Percentiles rank a stretch among this genome's conserved stretches.
Conservation (phyloP, 495 filamentous ascomycete species). For the Podospora australis region DNA sequence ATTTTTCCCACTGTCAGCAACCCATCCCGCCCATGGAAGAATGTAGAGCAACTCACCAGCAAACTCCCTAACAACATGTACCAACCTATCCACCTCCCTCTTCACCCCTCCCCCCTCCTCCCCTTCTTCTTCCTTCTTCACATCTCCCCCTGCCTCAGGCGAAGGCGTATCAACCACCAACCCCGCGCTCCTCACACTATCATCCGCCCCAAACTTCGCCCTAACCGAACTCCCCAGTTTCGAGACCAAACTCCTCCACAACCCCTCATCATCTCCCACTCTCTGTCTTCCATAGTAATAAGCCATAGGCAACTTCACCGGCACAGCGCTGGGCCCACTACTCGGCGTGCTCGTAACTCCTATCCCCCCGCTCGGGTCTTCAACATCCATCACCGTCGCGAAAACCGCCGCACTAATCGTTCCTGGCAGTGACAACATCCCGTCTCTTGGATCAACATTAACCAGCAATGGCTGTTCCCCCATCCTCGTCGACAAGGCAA, state of each 20-base stretch:
- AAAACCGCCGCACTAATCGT: constrained; percentile 79
- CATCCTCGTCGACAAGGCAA: constrained; percentile 69
- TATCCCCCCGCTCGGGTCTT: constrained; percentile 66
- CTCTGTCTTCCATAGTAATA: constrained; percentile 77
- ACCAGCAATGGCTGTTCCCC: constrained; percentile 77
- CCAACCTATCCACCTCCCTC: constrained; percentile 62
- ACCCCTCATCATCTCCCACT: constrained; percentile 63
- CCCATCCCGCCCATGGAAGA: no score
- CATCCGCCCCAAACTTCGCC: constrained; percentile 73
- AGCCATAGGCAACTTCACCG: constrained; percentile 87
- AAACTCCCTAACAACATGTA: constrained; percentile 84
- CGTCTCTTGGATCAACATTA: constrained; percentile 80
- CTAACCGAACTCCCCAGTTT: constrained; percentile 74
- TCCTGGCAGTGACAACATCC: constrained; percentile 78
- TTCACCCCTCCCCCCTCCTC: constrained; percentile 38
- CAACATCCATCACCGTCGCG: constrained; percentile 74
- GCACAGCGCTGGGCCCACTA: constrained; percentile 77
- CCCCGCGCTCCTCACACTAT: constrained; percentile 60
- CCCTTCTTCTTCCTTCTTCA: constrained; percentile 50
- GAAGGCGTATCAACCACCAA: constrained; percentile 77
- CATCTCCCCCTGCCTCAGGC: constrained; percentile 41
- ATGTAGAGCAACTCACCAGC: constrained; percentile 52
- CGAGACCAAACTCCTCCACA: constrained; percentile 69
- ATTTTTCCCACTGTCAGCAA: no score
- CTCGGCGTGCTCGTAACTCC: constrained; percentile 80